A percentile compares a stretch with the other conserved stretches of the same genome.
Conservation (phyloP, 768 basidiomycete genomes). For the Candolleomyces eurysporus region DNA sequence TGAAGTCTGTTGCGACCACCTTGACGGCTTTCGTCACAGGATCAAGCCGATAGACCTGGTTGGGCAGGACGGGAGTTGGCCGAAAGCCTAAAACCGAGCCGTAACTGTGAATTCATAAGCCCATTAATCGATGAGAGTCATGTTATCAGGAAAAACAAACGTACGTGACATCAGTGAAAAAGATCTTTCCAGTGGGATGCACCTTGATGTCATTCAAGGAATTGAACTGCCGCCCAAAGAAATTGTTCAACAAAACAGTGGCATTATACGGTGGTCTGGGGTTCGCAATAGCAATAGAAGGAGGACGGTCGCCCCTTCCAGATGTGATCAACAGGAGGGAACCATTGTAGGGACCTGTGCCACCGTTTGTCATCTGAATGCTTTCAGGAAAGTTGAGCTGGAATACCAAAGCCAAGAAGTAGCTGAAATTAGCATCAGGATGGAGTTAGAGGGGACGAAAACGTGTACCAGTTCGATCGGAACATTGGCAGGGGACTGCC, state of each 20-base stretch:
- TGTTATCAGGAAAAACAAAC: slow-evolving; percentile 13
- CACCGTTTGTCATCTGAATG: slow-evolving; percentile 71
- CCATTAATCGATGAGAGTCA: not conserved
- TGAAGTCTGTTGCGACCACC: slow-evolving; percentile 77
- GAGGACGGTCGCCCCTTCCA: slow-evolving; percentile 60
- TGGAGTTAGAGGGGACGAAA: slow-evolving; percentile 1
- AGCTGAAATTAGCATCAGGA: not conserved
- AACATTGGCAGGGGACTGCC: slow-evolving; percentile 40
- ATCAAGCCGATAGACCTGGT: slow-evolving; percentile 78
- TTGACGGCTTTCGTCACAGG: slow-evolving; percentile 61
- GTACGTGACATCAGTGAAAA: slow-evolving; percentile 73
- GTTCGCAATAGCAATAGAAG: slow-evolving; percentile 64
- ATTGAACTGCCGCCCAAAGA: slow-evolving; percentile 78
- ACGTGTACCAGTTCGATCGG: slow-evolving; percentile 42
- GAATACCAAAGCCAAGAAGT: slow-evolving; percentile 2
- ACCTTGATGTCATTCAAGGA: slow-evolving; percentile 79
- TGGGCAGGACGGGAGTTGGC: slow-evolving; percentile 61
- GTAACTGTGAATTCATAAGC: slow-evolving; percentile 38
- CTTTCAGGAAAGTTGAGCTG: slow-evolving; percentile 58
- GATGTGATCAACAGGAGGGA: slow-evolving; percentile 62
- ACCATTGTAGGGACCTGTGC: slow-evolving; percentile 60
- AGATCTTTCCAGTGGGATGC: slow-evolving; percentile 66
- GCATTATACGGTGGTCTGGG: slow-evolving; percentile 61
- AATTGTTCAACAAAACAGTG: slow-evolving; percentile 75
- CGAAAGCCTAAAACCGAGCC: slow-evolving; percentile 68